Evolutionary conservation across 306 rosid species (phyloP), one percentile per base, ranked within the genome.

Genomic region (Corylus americana): DNA sequence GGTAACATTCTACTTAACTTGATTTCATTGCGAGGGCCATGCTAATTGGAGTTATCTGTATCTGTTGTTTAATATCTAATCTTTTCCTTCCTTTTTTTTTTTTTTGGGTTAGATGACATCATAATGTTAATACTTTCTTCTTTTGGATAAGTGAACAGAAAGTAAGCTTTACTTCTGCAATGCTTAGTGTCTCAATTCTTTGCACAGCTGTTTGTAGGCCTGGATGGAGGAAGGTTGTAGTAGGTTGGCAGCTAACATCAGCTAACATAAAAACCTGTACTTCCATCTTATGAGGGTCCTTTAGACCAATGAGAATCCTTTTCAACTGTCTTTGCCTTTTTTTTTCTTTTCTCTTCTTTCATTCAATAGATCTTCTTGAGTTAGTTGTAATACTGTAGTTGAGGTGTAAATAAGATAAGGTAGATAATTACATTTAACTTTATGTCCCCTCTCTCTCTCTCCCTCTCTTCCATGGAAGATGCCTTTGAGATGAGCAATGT

Each of bases 1-100:
- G 98, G 98, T 95, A 92, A 85, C 73, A 76, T 79, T 79, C 79
- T 57, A 73, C 79, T 55, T 82, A 20, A 68, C 66, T 58, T 67
- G 74, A 78, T 75, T 68, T 68, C 22, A n/a, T 45, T 69, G 27
- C 27, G 67, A 14, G 37, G 47, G 45, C 57, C 73, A 27, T 70
- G 49, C 20, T 62, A 16, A 22, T 7, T 35, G 16, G 48, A 66
- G 44, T 35, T 35, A 42, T 42, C 45, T 42, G 45, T 42, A 42
- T 7, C 20, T 3, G 6, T 45, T 64, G 8, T 64, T 20, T 35
- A 31, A 35, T 64, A 35, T 37, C 70, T 64, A 64, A 64, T 11
- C 42, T 5, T 12, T 27, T 63, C 25, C 35, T 0, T 31, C 8
- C 35, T 17, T 8, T 48, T 31, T 35, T 31, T 22, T 22, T 22